Conservation (phyloP, 2,329 filamentous ascomycete species). For the Grosmannia huntii region DNA sequence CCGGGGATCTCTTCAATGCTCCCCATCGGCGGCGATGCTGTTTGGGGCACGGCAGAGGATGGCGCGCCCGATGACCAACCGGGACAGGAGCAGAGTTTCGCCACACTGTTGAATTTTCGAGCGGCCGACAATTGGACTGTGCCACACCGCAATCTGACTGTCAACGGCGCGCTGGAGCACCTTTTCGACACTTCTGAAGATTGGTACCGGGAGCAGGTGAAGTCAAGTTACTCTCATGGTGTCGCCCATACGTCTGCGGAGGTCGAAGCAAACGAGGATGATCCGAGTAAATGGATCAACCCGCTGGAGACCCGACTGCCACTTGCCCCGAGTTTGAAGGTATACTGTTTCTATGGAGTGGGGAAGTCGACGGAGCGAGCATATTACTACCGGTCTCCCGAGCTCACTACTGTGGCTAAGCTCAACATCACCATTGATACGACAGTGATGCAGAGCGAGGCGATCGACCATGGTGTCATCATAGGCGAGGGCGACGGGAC, state of each 20-base stretch:
- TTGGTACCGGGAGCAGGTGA: constrained; percentile 71
- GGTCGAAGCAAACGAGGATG: constrained; percentile 70
- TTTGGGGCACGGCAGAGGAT: constrained; percentile 75
- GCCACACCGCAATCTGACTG: constrained; percentile 64
- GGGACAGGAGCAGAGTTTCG: constrained; percentile 60
- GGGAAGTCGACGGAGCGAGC: constrained; percentile 87
- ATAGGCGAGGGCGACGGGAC: constrained; percentile 95
- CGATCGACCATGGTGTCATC: constrained; percentile 75
- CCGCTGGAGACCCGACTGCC: constrained; percentile 82
- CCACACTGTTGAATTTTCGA: constrained; percentile 76
- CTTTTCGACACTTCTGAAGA: constrained; percentile 65
- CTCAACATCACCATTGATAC: constrained; percentile 67
- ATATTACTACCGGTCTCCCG: constrained; percentile 72
- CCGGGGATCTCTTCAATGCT: constrained; percentile 95
- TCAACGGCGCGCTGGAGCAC: constrained; percentile 64
- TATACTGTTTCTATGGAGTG: constrained; percentile 95
- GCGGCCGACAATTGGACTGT: constrained; percentile 49
- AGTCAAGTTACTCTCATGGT: constrained; percentile 72
- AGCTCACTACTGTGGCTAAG: constrained; percentile 49
- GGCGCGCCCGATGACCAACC: constrained; percentile 81
- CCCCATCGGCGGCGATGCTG: constrained; percentile 78
- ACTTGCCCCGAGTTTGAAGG: constrained; percentile 76
- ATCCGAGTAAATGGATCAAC: constrained; percentile 82
- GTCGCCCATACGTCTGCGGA: constrained; percentile 68
- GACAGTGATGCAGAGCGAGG: constrained; percentile 39